These are phyloP conservation scores for Leptographium lundbergii DNA, from an alignment of 2,329 filamentous ascomycete genomes.

Conservation along the genomic window DNA sequence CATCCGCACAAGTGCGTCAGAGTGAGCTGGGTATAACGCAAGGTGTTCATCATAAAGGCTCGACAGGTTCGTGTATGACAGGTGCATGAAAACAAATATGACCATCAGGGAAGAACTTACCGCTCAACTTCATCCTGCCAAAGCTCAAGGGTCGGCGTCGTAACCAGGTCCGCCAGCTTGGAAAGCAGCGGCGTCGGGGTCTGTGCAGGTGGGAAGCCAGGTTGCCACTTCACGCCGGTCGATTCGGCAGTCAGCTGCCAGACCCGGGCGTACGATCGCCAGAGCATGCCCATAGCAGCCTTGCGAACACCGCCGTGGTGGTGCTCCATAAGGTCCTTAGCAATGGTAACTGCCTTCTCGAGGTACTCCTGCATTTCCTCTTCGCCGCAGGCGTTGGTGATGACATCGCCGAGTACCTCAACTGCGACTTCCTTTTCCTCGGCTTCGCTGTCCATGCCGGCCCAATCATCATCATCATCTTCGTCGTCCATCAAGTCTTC, in stretches of 20 bases:
- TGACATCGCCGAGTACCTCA: slow-evolving; percentile 86
- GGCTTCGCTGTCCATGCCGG: slow-evolving; percentile 68
- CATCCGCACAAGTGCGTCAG: slow-evolving; percentile 80
- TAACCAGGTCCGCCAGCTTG: slow-evolving; percentile 76
- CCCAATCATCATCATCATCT: slow-evolving; percentile 63
- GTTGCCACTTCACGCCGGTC: slow-evolving; percentile 70
- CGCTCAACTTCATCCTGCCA: slow-evolving; percentile 88
- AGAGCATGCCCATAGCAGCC: slow-evolving; percentile 79
- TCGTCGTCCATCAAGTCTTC: slow-evolving; percentile 47
- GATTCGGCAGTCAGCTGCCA: slow-evolving; percentile 78
- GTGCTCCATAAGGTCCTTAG: slow-evolving; percentile 74
- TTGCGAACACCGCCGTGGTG: slow-evolving; percentile 88
- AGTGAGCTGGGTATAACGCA: slow-evolving; percentile 99
- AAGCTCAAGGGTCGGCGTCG: slow-evolving; percentile 69
- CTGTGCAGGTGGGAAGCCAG: slow-evolving; percentile 72
- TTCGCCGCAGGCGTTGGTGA: slow-evolving; percentile 70
- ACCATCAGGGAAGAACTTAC: slow-evolving; percentile 64
- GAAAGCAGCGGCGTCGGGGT: slow-evolving; percentile 67
- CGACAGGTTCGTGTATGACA: background rate
- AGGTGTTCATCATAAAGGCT: slow-evolving; percentile 63
- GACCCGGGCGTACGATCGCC: slow-evolving; percentile 84
- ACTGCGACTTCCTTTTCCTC: slow-evolving; percentile 96
- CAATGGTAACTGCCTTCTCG: slow-evolving; percentile 72
- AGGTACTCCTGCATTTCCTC: slow-evolving; percentile 68
- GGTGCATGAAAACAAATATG: slow-evolving; percentile 28